Conservation (phyloP, 2,329 filamentous ascomycete species). For the Aureobasidium uvarum region DNA sequence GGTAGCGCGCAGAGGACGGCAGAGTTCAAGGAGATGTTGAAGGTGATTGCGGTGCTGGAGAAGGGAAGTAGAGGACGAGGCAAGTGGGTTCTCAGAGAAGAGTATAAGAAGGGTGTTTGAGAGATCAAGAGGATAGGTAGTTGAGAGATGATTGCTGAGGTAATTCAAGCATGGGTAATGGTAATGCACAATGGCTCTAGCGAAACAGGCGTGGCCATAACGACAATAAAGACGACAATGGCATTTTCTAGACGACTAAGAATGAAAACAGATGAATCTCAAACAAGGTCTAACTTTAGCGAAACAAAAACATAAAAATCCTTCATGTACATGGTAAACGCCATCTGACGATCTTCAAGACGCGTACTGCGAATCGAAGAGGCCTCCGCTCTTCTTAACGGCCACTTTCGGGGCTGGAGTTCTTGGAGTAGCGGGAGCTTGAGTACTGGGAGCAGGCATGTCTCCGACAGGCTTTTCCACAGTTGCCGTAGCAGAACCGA, state of each 20-base stretch:
- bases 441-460: background rate
- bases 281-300: too few relatives aligned
- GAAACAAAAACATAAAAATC: background rate
- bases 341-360: background rate
- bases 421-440: background rate
- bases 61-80: slow-evolving; percentile 51
- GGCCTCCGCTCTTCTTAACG: background rate
- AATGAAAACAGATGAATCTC: too few relatives aligned
- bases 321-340: background rate
- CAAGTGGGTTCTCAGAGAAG: slow-evolving; percentile 60
- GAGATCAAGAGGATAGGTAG: background rate
- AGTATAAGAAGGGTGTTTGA: slow-evolving; percentile 42
- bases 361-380: background rate
- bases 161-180: background rate
- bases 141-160: background rate
- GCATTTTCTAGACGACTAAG: background rate
- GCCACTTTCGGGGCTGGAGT: background rate
- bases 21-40: slow-evolving; percentile 79
- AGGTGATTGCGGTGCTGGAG: slow-evolving; percentile 70
- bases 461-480: background rate
- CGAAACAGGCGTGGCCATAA: background rate
- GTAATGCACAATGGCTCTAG: background rate
- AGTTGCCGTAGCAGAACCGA: background rate
- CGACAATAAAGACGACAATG: background rate
- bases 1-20: slow-evolving; percentile 64